phyloP scores from a whole-genome alignment of 768 basidiomycete genomes.

The Hygrophorus russula region DNA sequence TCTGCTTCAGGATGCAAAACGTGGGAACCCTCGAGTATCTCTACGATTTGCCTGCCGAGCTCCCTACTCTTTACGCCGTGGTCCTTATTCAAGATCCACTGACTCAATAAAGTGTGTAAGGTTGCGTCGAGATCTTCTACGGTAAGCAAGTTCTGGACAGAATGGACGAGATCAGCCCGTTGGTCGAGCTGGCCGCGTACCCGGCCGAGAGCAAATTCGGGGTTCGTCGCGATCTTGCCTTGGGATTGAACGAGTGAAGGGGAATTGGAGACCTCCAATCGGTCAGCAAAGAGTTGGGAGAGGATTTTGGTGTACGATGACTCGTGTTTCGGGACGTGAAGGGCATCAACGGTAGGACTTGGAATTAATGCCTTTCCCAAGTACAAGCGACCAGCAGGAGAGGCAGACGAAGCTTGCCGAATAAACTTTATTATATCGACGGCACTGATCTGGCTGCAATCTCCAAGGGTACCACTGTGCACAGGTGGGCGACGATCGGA shows the following conservation, averaged over 20 bases:
- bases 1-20: slow-evolving; percentile 33
- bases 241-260: slow-evolving; percentile 60
- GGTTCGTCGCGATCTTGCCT: slow-evolving; percentile 75
- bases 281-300: slow-evolving; percentile 62
- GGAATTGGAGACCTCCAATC: slow-evolving; percentile 79
- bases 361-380: slow-evolving; percentile 29
- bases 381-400: slow-evolving; percentile 31
- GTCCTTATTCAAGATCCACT: slow-evolving; percentile 74
- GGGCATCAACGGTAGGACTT: slow-evolving; percentile 19
- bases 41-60: slow-evolving; percentile 47
- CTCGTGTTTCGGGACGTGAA: slow-evolving; percentile 85
- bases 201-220: slow-evolving; percentile 90
- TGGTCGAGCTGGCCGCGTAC: slow-evolving; percentile 74
- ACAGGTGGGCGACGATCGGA: slow-evolving; percentile 39
- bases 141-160: slow-evolving; percentile 57
- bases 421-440: slow-evolving; percentile 44
- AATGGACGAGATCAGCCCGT: slow-evolving; percentile 52
- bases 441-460: slow-evolving; percentile 24
- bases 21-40: slow-evolving; percentile 31
- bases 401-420: slow-evolving; percentile 23
- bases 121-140: slow-evolving; percentile 33
- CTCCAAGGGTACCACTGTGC: slow-evolving; percentile 53
- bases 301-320: slow-evolving; percentile 86
- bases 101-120: slow-evolving; percentile 61
- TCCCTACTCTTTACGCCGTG: slow-evolving; percentile 50